Base-by-base conservation (phyloP, 2,329 filamentous ascomycete genomes). In the Diaporthe capsici region DNA sequence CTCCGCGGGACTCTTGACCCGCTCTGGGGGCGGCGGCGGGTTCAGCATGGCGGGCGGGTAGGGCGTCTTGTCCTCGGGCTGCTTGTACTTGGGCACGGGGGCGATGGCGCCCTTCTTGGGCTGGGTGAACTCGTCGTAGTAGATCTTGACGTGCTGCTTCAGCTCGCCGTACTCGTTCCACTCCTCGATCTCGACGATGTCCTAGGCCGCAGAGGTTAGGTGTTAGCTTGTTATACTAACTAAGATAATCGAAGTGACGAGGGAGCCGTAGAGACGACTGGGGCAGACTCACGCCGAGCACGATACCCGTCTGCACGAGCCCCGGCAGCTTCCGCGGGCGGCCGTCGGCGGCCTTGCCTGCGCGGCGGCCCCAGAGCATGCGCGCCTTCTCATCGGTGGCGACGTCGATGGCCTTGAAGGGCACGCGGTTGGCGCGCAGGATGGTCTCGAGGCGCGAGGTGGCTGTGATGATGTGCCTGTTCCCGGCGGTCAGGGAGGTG, bases 151-250 rank as follows among this genome's bases (percentile, higher is more conserved):
- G 80, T 96, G 94, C 85, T 96, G 92, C 84, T 95, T 95, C 77
- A 99, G 90, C 86, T 98, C 96, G 85, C 95, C 95, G 85, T 97
- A 98, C 84, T 99, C 97, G 87, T 99, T 99, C 97, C 96, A 98
- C 83, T 99, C 97, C 85, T 99, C 97, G 78, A 98, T 92, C 84
- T 98, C 93, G 78, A 96, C 94, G 68, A 98, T 90, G 83, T 98
- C 97, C 96, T 98, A 78, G 55, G 47, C 37, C 31, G 4, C 12
- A 47, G 2, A 12, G 8, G 17, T 17, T 2, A 7, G 6, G 34
- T n/a, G 42, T 55, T 39, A 72, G n/a, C 22, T 47, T 12, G 51
- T 8, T 6, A 5, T 28, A 1, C 15, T 28, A 10, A 7, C 17
- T 22, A 47, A 3, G 28, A 20, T 25, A 60, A 49, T 22, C 10